These are phyloP conservation scores for Mycena alexandri DNA, from an alignment of 768 basidiomycete genomes.

Conservation along the genomic window DNA sequence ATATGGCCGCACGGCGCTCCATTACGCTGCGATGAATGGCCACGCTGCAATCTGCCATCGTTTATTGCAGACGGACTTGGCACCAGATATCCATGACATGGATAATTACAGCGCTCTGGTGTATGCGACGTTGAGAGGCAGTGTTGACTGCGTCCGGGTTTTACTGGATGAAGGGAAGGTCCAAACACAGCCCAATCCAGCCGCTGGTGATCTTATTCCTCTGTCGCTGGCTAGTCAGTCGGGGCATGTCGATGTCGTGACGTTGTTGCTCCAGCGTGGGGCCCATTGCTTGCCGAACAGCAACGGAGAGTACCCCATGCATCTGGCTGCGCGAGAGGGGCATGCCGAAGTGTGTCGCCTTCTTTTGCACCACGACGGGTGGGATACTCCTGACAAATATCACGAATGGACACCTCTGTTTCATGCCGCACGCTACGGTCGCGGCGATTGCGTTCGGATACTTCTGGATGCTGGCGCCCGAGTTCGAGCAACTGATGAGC, in stretches of 20 bases:
- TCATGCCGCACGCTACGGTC: conserved; percentile 93
- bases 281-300: conserved; percentile 87
- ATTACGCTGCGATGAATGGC: conserved; percentile 97
- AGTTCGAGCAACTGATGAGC: conserved; percentile 84
- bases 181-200: conserved; percentile 66
- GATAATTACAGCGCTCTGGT: conserved; percentile 96
- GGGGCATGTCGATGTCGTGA: conserved; percentile 87
- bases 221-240: conserved; percentile 92
- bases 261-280: conserved; percentile 81
- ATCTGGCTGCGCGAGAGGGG: conserved; percentile 94
- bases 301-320: conserved; percentile 97
- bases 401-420: conserved; percentile 98
- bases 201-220: conserved; percentile 81
- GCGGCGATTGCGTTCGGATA: conserved; percentile 77
- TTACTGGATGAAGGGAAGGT: conserved; percentile 82
- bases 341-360: conserved; percentile 87
- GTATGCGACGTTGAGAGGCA: conserved; percentile 91
- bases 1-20: conserved; percentile 93
- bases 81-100: conserved; percentile 82
- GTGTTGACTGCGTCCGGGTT: conserved; percentile 85
- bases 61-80: conserved; percentile 77
- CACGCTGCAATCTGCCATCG: conserved; percentile 80
- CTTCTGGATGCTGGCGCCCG: conserved; percentile 85
- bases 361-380: conserved; percentile 80
- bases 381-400: conserved; percentile 94